Conservation (phyloP, 345 rosid genomes). For the Pistacia integerrima region DNA sequence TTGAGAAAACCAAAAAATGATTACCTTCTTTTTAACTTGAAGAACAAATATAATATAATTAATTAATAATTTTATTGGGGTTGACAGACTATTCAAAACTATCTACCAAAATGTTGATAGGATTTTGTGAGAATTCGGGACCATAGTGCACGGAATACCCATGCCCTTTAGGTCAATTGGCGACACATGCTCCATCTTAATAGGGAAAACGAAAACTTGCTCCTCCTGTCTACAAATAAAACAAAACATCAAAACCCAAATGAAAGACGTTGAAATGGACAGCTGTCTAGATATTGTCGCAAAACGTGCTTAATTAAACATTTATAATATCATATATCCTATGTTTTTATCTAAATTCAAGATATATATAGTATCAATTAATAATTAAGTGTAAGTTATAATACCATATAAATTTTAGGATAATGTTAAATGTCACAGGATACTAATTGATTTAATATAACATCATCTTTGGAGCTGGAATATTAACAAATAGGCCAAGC, state of each 20-base stretch:
- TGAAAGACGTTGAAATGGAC: neutral
- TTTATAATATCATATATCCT: no score
- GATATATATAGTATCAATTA: no score
- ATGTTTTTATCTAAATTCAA: no score
- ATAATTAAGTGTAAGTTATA: no score
- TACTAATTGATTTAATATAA: no score
- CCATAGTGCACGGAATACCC: conserved; percentile 3
- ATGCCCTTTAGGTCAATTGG: neutral
- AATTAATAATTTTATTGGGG: neutral
- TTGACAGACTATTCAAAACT: neutral
- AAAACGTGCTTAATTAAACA: neutral
- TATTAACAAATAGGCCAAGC: no score
- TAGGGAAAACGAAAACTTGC: neutral
- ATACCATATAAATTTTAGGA: no score
- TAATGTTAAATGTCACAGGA: no score
- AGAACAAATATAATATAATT: neutral
- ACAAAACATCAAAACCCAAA: neutral
- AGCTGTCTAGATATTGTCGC: neutral
- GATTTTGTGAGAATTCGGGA: neutral
- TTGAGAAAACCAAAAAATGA: neutral
- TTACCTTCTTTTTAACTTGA: neutral
- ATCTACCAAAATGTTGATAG: conserved; percentile 12
- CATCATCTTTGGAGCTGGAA: no score
- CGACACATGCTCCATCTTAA: conserved; percentile 1
- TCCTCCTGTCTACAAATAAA: neutral